These are phyloP conservation scores for Samsoniella hepiali DNA, from an alignment of 2,329 filamentous ascomycete species.

Conservation along the genomic window DNA sequence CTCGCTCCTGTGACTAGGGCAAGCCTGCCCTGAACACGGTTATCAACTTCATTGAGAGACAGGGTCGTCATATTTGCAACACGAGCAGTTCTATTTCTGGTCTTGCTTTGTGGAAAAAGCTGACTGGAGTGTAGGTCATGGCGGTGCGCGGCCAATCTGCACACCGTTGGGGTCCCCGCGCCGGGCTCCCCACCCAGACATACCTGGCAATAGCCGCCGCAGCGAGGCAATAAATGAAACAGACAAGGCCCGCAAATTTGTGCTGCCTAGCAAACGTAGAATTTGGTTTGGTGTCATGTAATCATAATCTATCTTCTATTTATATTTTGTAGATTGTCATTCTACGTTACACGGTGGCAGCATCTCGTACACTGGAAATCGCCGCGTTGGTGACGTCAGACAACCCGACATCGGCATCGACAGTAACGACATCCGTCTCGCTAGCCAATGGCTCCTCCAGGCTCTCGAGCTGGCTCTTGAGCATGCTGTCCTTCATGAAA, in stretches of 20 bases:
- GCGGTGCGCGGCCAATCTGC: background rate
- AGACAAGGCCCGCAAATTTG: background rate
- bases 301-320: background rate
- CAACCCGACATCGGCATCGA: conserved; percentile 31
- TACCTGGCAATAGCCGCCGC: conserved; percentile 11
- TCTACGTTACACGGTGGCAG: background rate
- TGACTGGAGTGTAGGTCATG: background rate
- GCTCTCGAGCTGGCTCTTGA: conserved; percentile 60
- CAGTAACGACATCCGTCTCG: conserved; percentile 43
- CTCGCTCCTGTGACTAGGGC: conserved; percentile 35
- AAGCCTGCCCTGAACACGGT: conserved; percentile 26
- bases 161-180: background rate
- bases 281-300: background rate
- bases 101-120: background rate
- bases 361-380: background rate
- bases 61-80: conserved; percentile 15
- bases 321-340: background rate
- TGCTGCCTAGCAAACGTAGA: background rate
- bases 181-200: background rate
- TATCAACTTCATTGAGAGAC: conserved; percentile 13
- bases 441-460: conserved; percentile 55
- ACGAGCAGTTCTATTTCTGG: background rate
- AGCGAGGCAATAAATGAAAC: background rate
- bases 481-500: conserved; percentile 70
- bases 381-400: conserved; percentile 14